Evolutionary conservation across 257 asterid species (phyloP), one percentile per base, ranked within the genome.

Genomic region (Paraleonurus japonicus): DNA sequence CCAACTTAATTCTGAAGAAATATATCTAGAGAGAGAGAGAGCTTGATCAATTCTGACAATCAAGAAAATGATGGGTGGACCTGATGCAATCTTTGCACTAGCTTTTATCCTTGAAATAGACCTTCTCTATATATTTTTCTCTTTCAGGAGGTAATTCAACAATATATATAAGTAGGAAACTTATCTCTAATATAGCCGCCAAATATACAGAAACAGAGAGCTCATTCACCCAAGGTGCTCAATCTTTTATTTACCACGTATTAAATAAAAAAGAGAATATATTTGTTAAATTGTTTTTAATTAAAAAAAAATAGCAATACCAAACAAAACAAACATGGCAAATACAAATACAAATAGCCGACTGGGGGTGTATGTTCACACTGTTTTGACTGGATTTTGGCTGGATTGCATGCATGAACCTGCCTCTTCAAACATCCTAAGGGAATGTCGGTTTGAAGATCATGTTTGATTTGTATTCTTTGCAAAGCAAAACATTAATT

Each of bases 361-460:
- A 77, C 79, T 57, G 9, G 26, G 9, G n/a, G 23, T 13, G 0
- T 4, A 26, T 32, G 85, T 81, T 83, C 86, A 78, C 82, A 32
- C 76, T 68, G 79, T 78, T 78, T 77, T 55, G 70, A 61, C 69
- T 19, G 1, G 5, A 55, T 78, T n/a, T n/a, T n/a, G n/a, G n/a
- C n/a, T n/a, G n/a, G n/a, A n/a, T n/a, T n/a, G n/a, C n/a, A n/a
- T 73, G 12, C 65, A 41, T 77, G 82, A 69, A 78, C 61, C 74
- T 75, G 68, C 16, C 83, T 41, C 45, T 80, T 81, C 19, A 30
- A 57, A 23, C 30, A 27, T 23, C 19, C 5, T 7, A 60, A 68
- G 63, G 32, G 75, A 69, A 80, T 67, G 91, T 87, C 85, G 88
- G 87, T 87, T 79, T 47, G 51, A 65, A 20, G 24, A 65, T 32